These are phyloP conservation scores for Sphagnum magellanicum DNA, from an alignment of 228 moss, liverwort and hornwort genomes.

Conservation along the genomic window DNA sequence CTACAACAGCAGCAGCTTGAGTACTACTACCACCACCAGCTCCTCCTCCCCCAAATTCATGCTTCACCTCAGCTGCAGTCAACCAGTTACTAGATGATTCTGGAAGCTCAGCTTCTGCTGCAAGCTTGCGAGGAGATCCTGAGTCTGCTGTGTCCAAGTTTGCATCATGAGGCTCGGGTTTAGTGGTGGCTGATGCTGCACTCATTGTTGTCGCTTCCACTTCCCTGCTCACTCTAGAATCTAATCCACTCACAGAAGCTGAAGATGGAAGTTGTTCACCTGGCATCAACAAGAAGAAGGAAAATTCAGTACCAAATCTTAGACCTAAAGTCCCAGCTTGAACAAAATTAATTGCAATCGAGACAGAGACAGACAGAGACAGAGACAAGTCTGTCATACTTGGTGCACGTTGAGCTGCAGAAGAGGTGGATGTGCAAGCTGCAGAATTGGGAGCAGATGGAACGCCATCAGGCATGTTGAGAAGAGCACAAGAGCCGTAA, in stretches of 20 bases:
- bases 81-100: constrained; percentile 38
- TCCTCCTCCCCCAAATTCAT: no score
- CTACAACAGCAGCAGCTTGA: not conserved
- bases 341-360: no score
- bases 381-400: not conserved
- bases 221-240: constrained; percentile 3
- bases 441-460: not conserved
- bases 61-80: constrained; percentile 1
- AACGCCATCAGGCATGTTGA: constrained; percentile 37
- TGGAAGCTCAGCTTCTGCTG: constrained; percentile 25
- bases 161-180: constrained; percentile 8
- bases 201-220: constrained; percentile 13
- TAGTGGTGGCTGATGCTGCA: constrained; percentile 40
- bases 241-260: constrained; percentile 2
- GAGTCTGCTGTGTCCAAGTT: constrained; percentile 47
- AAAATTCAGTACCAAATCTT: not conserved
- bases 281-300: constrained; percentile 17
- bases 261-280: constrained; percentile 1
- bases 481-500: constrained; percentile 48
- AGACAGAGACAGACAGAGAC: no score
- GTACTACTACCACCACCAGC: not conserved
- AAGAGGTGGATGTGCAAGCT: not conserved
- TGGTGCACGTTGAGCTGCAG: not conserved
- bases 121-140: constrained; percentile 35
- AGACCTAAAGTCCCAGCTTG: no score